Conservation (phyloP, 495 filamentous ascomycete species). For the Tuber borchii region DNA sequence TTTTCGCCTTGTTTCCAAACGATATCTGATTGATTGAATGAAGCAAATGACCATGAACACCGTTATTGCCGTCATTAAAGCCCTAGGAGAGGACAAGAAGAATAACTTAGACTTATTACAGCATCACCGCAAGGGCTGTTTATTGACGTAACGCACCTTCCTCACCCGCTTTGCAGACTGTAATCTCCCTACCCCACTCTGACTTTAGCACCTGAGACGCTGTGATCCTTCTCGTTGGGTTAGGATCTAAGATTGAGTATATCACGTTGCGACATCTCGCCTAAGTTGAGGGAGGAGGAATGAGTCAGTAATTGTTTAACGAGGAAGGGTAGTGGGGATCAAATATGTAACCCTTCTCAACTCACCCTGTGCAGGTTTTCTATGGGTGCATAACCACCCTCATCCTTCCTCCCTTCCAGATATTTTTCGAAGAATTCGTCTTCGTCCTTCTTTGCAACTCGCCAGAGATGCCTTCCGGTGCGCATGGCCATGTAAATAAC, state of each 20-base stretch:
- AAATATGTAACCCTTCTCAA: conserved; percentile 19
- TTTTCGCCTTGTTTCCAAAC: not conserved
- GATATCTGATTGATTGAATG: not conserved
- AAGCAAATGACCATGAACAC: not conserved
- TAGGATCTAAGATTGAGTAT: conserved; percentile 97
- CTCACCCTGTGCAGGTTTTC: conserved; percentile 92
- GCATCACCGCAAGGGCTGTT: not conserved
- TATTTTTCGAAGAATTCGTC: conserved; percentile 96
- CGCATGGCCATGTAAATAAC: conserved; percentile 99
- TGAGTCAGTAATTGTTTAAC: conserved; percentile 43
- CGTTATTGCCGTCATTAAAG: not conserved
- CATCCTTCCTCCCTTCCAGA: conserved; percentile 80
- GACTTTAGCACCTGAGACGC: conserved; percentile 94
- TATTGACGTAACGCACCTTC: conserved; percentile 54
- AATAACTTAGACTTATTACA: conserved; percentile 1
- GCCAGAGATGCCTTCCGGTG: conserved; percentile 91
- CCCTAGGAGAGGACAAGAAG: not conserved
- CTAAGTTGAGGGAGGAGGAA: conserved; percentile 46
- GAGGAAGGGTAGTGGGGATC: conserved; percentile 5
- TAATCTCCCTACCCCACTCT: conserved; percentile 96
- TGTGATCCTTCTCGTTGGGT: conserved; percentile 82
- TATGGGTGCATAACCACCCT: conserved; percentile 92
- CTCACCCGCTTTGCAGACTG: conserved; percentile 89
- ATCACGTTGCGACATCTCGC: conserved; percentile 97
- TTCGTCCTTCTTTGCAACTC: conserved; percentile 88